phyloP scores from a whole-genome alignment of 352 stramenopile species.

The Phytopythium litorale region DNA sequence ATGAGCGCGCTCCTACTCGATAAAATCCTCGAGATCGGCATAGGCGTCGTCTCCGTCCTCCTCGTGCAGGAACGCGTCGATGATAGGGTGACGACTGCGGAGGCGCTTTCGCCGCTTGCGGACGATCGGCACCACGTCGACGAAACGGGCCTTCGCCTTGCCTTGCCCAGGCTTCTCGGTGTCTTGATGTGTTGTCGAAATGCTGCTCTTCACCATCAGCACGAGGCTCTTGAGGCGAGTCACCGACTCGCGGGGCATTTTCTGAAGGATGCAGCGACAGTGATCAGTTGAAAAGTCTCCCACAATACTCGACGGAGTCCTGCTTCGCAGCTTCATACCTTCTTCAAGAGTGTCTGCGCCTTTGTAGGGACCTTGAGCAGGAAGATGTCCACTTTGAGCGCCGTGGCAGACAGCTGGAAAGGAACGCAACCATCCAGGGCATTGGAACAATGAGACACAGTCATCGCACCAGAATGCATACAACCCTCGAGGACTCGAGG shows the following conservation, averaged over 20 bases:
- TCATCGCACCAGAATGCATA: neutral
- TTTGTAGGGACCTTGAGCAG: slow-evolving; percentile 45
- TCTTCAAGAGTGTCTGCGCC: slow-evolving; percentile 30
- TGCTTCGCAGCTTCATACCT: slow-evolving; percentile 19
- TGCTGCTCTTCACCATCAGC: slow-evolving; percentile 31
- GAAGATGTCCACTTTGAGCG: slow-evolving; percentile 67
- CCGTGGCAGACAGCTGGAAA: slow-evolving; percentile 39
- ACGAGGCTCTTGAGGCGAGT: slow-evolving; percentile 32
- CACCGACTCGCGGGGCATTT: slow-evolving; percentile 16
- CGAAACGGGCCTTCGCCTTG: slow-evolving; percentile 29
- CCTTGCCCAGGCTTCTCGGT: slow-evolving; percentile 8
- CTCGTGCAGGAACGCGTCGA: slow-evolving; percentile 73
- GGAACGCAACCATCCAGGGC: neutral
- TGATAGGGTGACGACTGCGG: slow-evolving; percentile 65
- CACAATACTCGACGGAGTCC: neutral
- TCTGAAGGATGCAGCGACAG: slow-evolving; percentile 10
- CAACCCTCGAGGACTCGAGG: neutral
- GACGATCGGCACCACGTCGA: slow-evolving; percentile 55
- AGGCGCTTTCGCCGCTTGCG: slow-evolving; percentile 48
- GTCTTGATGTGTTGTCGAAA: slow-evolving; percentile 17
- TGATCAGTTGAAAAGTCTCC: neutral
- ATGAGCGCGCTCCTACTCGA: slow-evolving; percentile 30
- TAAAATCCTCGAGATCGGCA: slow-evolving; percentile 75
- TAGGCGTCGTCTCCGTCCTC: slow-evolving; percentile 67
- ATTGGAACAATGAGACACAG: neutral